These are phyloP conservation scores for Backusella westeae DNA, from an alignment of 192 early-diverging fungal genomes.

Conservation along the genomic window DNA sequence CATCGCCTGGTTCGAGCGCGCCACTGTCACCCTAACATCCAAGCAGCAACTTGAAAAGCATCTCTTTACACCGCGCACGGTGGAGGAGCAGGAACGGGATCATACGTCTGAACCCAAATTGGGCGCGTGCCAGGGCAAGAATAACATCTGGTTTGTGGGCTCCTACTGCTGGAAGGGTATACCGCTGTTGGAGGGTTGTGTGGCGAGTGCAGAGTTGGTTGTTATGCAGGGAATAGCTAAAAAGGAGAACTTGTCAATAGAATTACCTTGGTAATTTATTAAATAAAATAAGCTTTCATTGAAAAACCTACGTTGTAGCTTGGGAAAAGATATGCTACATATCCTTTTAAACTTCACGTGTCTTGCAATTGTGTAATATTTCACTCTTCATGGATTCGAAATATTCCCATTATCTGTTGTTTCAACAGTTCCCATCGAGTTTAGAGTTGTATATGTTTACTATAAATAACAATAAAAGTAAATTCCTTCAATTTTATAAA, in stretches of 20 bases:
- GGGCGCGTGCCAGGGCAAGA: slow-evolving; percentile 28
- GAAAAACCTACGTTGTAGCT: no score
- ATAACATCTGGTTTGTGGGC: slow-evolving; percentile 32
- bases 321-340: no score
- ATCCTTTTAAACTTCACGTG: no score
- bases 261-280: slow-evolving; percentile 8
- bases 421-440: no score
- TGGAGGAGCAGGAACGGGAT: not conserved
- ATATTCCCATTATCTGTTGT: no score
- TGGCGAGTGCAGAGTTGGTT: slow-evolving; percentile 33
- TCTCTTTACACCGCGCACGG: slow-evolving; percentile 4
- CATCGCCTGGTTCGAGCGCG: slow-evolving; percentile 31
- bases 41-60: slow-evolving; percentile 19
- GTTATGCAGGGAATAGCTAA: slow-evolving; percentile 22
- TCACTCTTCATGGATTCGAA: no score
- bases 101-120: not conserved
- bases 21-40: slow-evolving; percentile 28
- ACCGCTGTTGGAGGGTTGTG: slow-evolving; percentile 37
- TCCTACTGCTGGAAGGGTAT: slow-evolving; percentile 38
- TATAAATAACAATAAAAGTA: no score
- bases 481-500: no score
- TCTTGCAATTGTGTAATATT: no score
- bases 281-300: no score
- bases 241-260: not conserved
- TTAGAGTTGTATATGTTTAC: no score